Conservation (phyloP, 108 stramenopile species). For the Aurantiochytrium sp. region DNA sequence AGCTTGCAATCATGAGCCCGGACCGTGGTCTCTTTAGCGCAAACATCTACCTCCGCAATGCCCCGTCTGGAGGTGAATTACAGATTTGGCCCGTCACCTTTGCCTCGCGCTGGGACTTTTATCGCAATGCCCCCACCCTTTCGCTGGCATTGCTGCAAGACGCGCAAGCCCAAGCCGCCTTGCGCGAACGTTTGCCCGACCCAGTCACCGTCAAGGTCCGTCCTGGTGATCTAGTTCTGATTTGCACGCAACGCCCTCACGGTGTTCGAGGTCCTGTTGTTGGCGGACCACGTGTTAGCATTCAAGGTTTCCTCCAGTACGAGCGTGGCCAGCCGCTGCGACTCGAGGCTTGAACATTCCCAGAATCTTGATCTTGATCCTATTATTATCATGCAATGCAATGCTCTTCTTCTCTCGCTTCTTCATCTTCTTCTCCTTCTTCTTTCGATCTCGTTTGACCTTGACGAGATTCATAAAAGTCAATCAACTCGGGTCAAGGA, state of each 20-base stretch:
- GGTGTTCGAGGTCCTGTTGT: conserved; percentile 32
- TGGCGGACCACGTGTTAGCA: conserved; percentile 39
- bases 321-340: not conserved
- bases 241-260: conserved; percentile 42
- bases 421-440: no score
- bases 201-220: conserved; percentile 15
- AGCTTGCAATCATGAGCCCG: conserved; percentile 61
- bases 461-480: no score
- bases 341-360: not conserved
- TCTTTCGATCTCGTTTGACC: no score
- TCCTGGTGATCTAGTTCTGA: conserved; percentile 32
- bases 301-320: conserved; percentile 30
- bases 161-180: conserved; percentile 27
- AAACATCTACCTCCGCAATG: conserved; percentile 77
- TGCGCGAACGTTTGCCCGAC: conserved; percentile 26
- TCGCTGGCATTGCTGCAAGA: conserved; percentile 16
- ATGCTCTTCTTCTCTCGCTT: no score
- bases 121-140: conserved; percentile 35
- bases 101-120: conserved; percentile 37
- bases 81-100: conserved; percentile 34
- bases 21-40: conserved; percentile 72
- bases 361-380: no score
- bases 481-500: no score
- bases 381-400: no score
- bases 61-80: conserved; percentile 37